Base-by-base conservation (phyloP, 768 basidiomycete species). In the Cystoderma amianthinum region DNA sequence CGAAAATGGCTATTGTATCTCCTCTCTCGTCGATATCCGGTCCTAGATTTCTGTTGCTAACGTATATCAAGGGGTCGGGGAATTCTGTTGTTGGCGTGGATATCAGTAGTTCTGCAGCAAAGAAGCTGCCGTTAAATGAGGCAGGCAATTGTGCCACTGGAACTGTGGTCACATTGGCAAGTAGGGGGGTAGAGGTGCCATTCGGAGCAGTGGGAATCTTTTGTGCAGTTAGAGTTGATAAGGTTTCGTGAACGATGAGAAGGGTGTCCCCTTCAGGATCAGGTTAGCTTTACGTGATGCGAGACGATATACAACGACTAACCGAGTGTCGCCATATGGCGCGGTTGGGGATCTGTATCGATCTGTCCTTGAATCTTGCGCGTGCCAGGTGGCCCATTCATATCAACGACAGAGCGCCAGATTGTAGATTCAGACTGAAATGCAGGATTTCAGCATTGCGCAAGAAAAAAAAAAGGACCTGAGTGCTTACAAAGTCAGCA, bases 371-470 rank as follows among this genome's bases (percentile, higher is more conserved):
- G 74, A 21, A 82, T 67, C 23, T 53, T 61, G 55, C 68, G 82
- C 16, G 68, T 53, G 1, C 71, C 72, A 0, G n/a, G n/a, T 69
- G 60, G 5, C 58, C 48, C 1, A 36, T 16, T 17, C 7, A 63
- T 64, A 43, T 67, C 51, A 38, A 67, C 60, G 12, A 57, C 67
- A 1, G 83, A 67, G 28, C 81, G 65, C 80, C 81, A 84, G 37
- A 82, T 69, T 49, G 69, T 80, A 57, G 82, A 80, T 2, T 61
- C 72, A 19, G 80, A 80, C 78, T 80, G 44, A 12, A 20, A 23
- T 38, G n/a, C n/a, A 3, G 23, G 3, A 17, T 19, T 35, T 36
- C 11, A 30, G 15, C 9, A 9, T 30, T 32, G 19, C 7, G 19
- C 16, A 18, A 22, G 12, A 30, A 10, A 20, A n/a, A 20, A 30